Base-by-base conservation (phyloP, 225 moss, liverwort and hornwort species). In the Bryum argenteum region DNA sequence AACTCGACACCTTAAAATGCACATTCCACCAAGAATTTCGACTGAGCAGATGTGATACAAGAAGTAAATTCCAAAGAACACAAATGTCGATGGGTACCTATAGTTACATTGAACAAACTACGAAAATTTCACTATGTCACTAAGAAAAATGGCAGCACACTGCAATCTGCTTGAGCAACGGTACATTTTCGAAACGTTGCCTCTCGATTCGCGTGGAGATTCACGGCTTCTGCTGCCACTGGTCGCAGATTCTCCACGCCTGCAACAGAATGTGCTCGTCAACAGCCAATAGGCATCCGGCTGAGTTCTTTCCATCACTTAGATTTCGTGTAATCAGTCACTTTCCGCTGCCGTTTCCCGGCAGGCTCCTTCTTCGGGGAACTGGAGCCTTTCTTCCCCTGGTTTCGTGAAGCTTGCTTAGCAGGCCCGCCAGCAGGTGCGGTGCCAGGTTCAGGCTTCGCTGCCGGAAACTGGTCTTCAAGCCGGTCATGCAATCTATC, bases 271-370 rank as follows among this genome's bases (percentile, higher is more conserved):
- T 44, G 22, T 22, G 21, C 72, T 56, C 17, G 3, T 44, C 38
- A 18, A 14, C n/a, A 43, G 15, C 1, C 59, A 20, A n/a, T n/a
- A n/a, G n/a, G n/a, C n/a, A n/a, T n/a, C n/a, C n/a, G n/a, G n/a
- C 6, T 13, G 7, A 26, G 12, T 66, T 44, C 26, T 60, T 10
- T 10, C 54, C 40, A 17, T 56, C 48, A 66, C 47, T 59, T 62
- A 16, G 23, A 6, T 1, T 61, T n/a, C 11, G 1, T 73, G 77
- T 79, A 92, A 41, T 91, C 91, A 1, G 91, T 93, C 22, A 96
- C 17, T 59, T 78, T 91, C 11, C 81, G 80, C 67, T 96, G 95
- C 63, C 83, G 80, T 79, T 93, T 96, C 1, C 52, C 53, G 51
- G 77, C 63, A 45, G 77, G 58, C 70, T 78, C 70, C 8, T 61